Conservation (phyloP, 345 rosid species). For the Diplotaxis tenuifolia region DNA sequence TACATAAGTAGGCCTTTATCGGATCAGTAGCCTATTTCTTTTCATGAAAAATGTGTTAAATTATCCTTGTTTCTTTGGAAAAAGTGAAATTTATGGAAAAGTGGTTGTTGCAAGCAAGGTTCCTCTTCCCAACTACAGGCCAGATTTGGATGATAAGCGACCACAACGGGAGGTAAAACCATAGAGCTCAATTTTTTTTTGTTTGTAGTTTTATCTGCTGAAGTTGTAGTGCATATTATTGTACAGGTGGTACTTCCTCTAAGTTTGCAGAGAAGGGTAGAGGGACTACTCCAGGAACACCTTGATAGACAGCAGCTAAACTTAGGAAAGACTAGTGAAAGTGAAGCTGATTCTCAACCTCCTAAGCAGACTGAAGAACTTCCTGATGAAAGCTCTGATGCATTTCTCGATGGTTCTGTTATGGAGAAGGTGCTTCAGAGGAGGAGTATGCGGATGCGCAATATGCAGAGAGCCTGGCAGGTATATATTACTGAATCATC, state of each 20-base stretch:
- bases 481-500: conserved; percentile 40
- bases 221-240: conserved; percentile 9
- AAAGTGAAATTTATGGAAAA: conserved; percentile 89
- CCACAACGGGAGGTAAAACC: conserved; percentile 92
- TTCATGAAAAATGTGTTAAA: background rate
- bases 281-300: conserved; percentile 89
- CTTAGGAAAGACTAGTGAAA: conserved; percentile 44
- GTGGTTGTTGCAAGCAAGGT: conserved; percentile 94
- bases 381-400: conserved; percentile 50
- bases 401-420: conserved; percentile 73
- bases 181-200: background rate
- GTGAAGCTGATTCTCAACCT: conserved; percentile 39
- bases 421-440: conserved; percentile 96
- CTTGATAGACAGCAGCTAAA: conserved; percentile 69
- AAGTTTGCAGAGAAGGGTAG: conserved; percentile 92
- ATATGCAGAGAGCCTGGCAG: conserved; percentile 95
- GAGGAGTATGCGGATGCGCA: conserved; percentile 87
- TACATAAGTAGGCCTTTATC: background rate
- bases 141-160: conserved; percentile 96
- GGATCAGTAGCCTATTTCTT: background rate
- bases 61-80: conserved; percentile 8
- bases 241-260: conserved; percentile 79
- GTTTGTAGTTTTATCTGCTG: conserved; percentile 12
- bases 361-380: conserved; percentile 47
- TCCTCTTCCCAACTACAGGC: conserved; percentile 95